Evolutionary conservation across 371 early-diverging fungal species (phyloP).

Genomic region (Saksenaea oblongispora): DNA sequence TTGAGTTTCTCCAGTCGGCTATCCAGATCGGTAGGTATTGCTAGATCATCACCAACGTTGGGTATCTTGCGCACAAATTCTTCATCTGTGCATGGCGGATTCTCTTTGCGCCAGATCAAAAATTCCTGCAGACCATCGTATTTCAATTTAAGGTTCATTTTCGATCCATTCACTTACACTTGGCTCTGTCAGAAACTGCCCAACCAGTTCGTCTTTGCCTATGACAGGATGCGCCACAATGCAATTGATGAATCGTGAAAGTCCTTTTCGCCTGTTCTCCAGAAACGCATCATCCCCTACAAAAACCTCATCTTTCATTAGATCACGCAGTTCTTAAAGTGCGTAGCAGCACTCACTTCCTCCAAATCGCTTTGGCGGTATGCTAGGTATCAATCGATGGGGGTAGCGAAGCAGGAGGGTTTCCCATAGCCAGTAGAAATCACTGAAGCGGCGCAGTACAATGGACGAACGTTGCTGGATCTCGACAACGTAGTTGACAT

Average conservation of each 20-base stretch:
- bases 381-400: conserved; percentile 66
- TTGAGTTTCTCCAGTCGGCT: conserved; percentile 32
- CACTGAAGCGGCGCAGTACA: conserved; percentile 82
- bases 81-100: conserved; percentile 34
- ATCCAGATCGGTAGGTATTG: conserved; percentile 45
- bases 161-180: conserved; percentile 39
- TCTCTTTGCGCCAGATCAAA: conserved; percentile 26
- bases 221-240: conserved; percentile 75
- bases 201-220: conserved; percentile 61
- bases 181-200: conserved; percentile 66
- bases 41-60: conserved; percentile 11
- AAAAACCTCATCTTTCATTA: conserved; percentile 1
- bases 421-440: conserved; percentile 84
- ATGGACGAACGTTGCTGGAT: conserved; percentile 61
- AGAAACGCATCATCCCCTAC: conserved; percentile 68
- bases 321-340: conserved; percentile 9
- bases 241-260: conserved; percentile 71
- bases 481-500: conserved; percentile 78
- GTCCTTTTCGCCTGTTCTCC: conserved; percentile 66
- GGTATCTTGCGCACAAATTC: conserved; percentile 27
- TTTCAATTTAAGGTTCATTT: too few relatives aligned
- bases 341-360: conserved; percentile 30
- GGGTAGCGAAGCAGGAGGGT: conserved; percentile 74
- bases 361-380: conserved; percentile 71
- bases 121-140: conserved; percentile 30